phyloP scores from a whole-genome alignment of 106 monocot species.

The Xerophyta viscosa region DNA sequence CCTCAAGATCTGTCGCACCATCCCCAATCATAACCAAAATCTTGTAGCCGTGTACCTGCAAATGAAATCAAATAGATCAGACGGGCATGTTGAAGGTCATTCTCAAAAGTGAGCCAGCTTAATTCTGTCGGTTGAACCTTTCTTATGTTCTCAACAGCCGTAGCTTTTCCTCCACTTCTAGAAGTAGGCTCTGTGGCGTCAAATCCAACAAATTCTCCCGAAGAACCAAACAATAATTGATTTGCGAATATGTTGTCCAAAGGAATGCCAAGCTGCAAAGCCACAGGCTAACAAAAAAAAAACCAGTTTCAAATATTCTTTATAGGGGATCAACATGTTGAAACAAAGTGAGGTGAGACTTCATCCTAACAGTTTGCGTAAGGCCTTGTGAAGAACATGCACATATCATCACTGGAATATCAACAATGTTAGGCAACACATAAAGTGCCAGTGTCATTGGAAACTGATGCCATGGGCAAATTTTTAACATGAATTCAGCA shows the following conservation, averaged over 20 bases:
- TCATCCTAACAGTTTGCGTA: no score
- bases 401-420: no score
- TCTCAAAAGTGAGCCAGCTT: no score
- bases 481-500: background rate
- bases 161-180: constrained; percentile 87
- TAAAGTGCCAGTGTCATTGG: no score
- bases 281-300: constrained; percentile 60
- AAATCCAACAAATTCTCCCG: constrained; percentile 90
- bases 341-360: no score
- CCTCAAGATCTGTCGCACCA: constrained; percentile 99
- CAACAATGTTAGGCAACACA: no score
- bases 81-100: background rate
- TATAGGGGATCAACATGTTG: no score
- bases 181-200: constrained; percentile 78
- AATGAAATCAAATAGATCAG: constrained; percentile 6
- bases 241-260: constrained; percentile 88
- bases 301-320: background rate
- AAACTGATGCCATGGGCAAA: no score
- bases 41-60: constrained; percentile 63
- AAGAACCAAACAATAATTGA: constrained; percentile 63
- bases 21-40: constrained; percentile 89
- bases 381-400: no score
- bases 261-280: constrained; percentile 68
- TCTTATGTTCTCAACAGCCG: constrained; percentile 78
- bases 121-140: constrained; percentile 15